Conservation (phyloP, 306 rosid species). For the Rosa multiflora region DNA sequence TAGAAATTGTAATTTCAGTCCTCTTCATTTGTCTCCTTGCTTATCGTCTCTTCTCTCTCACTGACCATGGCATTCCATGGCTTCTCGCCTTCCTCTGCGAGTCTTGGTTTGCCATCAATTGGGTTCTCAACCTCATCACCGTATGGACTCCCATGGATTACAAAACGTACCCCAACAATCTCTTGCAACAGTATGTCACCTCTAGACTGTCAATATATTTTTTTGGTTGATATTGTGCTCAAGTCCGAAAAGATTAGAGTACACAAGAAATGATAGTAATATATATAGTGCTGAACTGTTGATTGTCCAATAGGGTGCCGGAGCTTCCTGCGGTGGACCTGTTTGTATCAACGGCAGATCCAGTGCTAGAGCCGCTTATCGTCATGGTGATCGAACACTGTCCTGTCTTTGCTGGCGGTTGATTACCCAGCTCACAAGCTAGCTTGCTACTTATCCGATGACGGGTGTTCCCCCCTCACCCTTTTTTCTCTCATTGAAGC, state of each 20-base stretch:
- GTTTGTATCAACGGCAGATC: slow-evolving; percentile 76
- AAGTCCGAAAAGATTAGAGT: neutral
- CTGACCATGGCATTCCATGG: slow-evolving; percentile 35
- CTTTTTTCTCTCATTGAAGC: slow-evolving; percentile 56
- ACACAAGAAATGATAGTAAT: neutral
- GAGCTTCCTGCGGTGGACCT: slow-evolving; percentile 68
- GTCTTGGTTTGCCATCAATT: slow-evolving; percentile 52
- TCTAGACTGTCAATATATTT: neutral
- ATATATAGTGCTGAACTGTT: neutral
- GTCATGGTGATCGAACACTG: slow-evolving; percentile 65
- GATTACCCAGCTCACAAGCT: slow-evolving; percentile 72
- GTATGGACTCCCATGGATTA: slow-evolving; percentile 49
- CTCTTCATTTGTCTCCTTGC: slow-evolving; percentile 41
- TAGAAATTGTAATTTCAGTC: slow-evolving; percentile 32
- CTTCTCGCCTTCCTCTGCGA: slow-evolving; percentile 61
- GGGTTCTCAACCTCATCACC: slow-evolving; percentile 33
- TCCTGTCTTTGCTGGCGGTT: slow-evolving; percentile 61
- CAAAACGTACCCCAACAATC: slow-evolving; percentile 44
- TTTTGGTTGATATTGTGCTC: neutral
- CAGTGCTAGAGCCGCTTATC: slow-evolving; percentile 63
- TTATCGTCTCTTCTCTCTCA: slow-evolving; percentile 32
- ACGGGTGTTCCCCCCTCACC: slow-evolving; percentile 55
- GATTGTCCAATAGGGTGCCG: slow-evolving; percentile 24
- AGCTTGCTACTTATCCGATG: slow-evolving; percentile 83
- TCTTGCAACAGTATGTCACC: slow-evolving; percentile 39